phyloP scores from a whole-genome alignment of 768 basidiomycete genomes.

The Tephrocybe sp. region DNA sequence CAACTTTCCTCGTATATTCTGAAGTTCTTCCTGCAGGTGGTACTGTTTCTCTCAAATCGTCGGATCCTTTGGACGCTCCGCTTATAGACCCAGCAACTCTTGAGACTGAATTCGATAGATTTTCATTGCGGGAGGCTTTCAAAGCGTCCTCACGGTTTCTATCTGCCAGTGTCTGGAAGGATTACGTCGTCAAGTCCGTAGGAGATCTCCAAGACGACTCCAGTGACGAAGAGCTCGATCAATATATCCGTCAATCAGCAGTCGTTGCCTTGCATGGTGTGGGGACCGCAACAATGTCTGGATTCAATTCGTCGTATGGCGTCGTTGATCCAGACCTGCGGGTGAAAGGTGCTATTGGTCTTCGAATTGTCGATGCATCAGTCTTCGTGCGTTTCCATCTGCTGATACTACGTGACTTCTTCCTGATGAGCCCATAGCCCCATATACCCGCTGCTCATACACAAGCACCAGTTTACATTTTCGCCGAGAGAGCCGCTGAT shows the following conservation, averaged over 20 bases:
- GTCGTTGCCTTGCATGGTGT: conserved; percentile 5
- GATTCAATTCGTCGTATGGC: conserved; percentile 13
- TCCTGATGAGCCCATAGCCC: conserved; percentile 1
- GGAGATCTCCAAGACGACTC: conserved; percentile 16
- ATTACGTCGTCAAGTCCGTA: conserved; percentile 17
- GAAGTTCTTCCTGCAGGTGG: conserved; percentile 16
- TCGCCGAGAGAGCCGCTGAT: conserved; percentile 15
- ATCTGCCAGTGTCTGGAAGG: conserved; percentile 18
- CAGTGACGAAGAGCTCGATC: conserved; percentile 9
- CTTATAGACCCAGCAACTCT: conserved; percentile 44
- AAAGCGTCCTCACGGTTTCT: conserved; percentile 16
- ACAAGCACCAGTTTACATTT: conserved; percentile 19
- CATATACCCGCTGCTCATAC: conserved; percentile 18
- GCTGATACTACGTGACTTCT: neutral
- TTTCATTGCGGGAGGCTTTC: conserved; percentile 19
- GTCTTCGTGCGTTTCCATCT: conserved; percentile 16
- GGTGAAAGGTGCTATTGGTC: conserved; percentile 24
- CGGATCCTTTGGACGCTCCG: conserved; percentile 38
- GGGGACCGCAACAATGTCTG: conserved; percentile 19
- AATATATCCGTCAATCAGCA: conserved; percentile 14
- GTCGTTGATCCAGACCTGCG: conserved; percentile 26
- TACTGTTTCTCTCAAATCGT: conserved; percentile 30
- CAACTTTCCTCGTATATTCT: neutral
- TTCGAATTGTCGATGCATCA: conserved; percentile 32
- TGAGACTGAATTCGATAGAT: conserved; percentile 18